These are phyloP conservation scores for Ogataea henricii DNA, from an alignment of 805 yeast species.

Conservation along the genomic window DNA sequence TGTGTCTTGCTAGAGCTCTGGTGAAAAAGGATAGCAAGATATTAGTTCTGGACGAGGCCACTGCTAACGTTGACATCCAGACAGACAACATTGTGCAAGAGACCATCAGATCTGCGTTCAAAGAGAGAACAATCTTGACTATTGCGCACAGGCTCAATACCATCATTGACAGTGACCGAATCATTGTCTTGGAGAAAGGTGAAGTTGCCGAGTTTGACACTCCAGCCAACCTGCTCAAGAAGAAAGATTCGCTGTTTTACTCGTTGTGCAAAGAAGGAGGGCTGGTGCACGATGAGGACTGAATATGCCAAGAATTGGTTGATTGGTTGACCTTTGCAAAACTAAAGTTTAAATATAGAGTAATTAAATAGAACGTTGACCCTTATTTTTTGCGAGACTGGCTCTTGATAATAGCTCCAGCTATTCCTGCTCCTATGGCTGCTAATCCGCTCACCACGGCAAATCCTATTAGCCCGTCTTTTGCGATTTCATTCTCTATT, in stretches of 20 bases:
- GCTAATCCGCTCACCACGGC: constrained; percentile 85
- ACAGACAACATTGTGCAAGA: constrained; percentile 78
- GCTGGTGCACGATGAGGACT: constrained; percentile 24
- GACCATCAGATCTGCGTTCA: constrained; percentile 74
- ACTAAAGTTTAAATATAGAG: neutral
- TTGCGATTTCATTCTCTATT: constrained; percentile 81
- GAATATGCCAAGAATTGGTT: too few species aligned
- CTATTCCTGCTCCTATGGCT: constrained; percentile 72
- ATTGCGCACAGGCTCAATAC: constrained; percentile 86
- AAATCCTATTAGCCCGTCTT: constrained; percentile 85
- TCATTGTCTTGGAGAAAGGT: constrained; percentile 76
- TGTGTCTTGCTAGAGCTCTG: constrained; percentile 81
- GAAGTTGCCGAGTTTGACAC: constrained; percentile 74
- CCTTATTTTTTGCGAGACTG: constrained; percentile 19
- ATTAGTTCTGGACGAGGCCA: constrained; percentile 79
- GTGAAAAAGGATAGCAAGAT: constrained; percentile 59
- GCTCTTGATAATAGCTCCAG: constrained; percentile 24
- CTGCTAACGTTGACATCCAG: constrained; percentile 87
- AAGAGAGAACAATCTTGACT: constrained; percentile 75
- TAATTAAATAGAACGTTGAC: too few species aligned
- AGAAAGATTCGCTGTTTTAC: constrained; percentile 71
- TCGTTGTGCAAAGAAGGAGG: constrained; percentile 85
- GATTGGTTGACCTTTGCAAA: too few species aligned
- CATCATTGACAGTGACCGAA: constrained; percentile 77
- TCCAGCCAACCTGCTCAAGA: constrained; percentile 65